A percentile compares a stretch with the other conserved stretches of the same genome.
These are phyloP conservation scores for Fonsecaea pedrosoi DNA, from an alignment of 2,329 filamentous ascomycete species.

Conservation along the genomic window DNA sequence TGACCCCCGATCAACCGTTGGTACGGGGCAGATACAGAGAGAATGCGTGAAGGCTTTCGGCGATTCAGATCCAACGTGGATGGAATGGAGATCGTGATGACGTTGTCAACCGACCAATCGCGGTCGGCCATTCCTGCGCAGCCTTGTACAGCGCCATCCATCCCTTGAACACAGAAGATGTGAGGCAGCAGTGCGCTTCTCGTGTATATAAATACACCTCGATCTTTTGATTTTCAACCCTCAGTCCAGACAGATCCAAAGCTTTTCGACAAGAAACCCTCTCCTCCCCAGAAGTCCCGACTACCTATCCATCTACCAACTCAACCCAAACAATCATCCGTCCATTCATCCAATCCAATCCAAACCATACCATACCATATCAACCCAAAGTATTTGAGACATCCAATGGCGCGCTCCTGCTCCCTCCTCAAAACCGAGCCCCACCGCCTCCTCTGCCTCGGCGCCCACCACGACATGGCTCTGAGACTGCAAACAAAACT, in stretches of 20 bases:
- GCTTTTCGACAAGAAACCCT: background rate
- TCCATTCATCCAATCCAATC: no score
- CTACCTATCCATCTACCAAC: no score
- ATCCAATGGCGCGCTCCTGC: conserved; percentile 3
- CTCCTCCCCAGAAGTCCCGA: no score
- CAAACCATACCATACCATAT: no score
- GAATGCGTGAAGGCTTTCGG: background rate
- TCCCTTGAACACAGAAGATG: no score
- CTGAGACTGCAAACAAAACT: conserved; percentile 14
- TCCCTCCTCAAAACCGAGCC: conserved; percentile 8
- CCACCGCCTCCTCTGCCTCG: conserved; percentile 6
- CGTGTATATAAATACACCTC: no score
- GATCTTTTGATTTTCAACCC: no score
- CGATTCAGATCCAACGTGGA: background rate
- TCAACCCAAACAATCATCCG: no score
- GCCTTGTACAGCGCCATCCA: background rate
- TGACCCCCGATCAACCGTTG: background rate
- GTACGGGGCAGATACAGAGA: background rate
- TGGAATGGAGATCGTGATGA: background rate
- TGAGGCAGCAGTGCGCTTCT: no score
- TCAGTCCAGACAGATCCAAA: background rate
- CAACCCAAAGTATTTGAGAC: background rate
- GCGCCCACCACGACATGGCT: conserved; percentile 15
- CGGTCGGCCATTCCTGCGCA: background rate
- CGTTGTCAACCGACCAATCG: background rate